Evolutionary conservation across 495 filamentous ascomycete species (phyloP).

Genomic region (Aspergillus taichungensis): DNA sequence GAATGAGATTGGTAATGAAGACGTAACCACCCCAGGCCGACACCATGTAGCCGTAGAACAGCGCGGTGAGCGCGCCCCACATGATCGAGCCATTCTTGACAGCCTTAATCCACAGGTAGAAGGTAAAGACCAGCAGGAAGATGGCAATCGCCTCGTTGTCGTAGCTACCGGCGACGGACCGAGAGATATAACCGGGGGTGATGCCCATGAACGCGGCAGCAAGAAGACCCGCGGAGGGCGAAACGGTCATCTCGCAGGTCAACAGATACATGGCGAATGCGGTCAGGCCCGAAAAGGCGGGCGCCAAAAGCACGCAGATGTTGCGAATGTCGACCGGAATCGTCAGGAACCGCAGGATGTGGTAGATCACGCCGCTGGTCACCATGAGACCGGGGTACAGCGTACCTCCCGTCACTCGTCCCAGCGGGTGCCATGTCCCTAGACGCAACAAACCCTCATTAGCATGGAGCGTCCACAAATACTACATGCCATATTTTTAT

Average conservation of each 20-base stretch:
- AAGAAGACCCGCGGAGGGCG: slow-evolving; percentile 87
- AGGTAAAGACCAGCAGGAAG: slow-evolving; percentile 96
- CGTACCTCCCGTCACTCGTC: slow-evolving; percentile 96
- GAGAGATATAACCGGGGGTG: slow-evolving; percentile 91
- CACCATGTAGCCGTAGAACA: slow-evolving; percentile 99
- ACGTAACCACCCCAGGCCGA: slow-evolving; percentile 99
- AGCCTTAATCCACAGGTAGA: slow-evolving; percentile 98
- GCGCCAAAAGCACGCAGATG: slow-evolving; percentile 94
- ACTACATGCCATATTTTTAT: slow-evolving; percentile 4
- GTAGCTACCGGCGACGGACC: slow-evolving; percentile 96
- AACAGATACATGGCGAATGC: slow-evolving; percentile 91
- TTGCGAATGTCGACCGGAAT: slow-evolving; percentile 98
- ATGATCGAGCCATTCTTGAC: slow-evolving; percentile 91
- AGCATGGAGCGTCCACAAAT: slow-evolving; percentile 9
- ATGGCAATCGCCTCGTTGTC: slow-evolving; percentile 99
- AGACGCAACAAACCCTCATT: slow-evolving; percentile 12
- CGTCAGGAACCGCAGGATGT: slow-evolving; percentile 81
- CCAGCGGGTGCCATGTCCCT: slow-evolving; percentile 99
- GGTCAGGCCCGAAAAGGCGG: slow-evolving; percentile 91
- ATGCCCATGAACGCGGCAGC: slow-evolving; percentile 97
- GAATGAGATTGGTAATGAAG: slow-evolving; percentile 97
- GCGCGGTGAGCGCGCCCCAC: slow-evolving; percentile 88
- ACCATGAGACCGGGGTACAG: slow-evolving; percentile 99
- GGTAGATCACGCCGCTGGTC: slow-evolving; percentile 94
- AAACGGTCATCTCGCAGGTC: slow-evolving; percentile 90